Conservation (phyloP, 805 yeast species). For the baker's yeast (Saccharomyces cerevisiae) region DNA sequence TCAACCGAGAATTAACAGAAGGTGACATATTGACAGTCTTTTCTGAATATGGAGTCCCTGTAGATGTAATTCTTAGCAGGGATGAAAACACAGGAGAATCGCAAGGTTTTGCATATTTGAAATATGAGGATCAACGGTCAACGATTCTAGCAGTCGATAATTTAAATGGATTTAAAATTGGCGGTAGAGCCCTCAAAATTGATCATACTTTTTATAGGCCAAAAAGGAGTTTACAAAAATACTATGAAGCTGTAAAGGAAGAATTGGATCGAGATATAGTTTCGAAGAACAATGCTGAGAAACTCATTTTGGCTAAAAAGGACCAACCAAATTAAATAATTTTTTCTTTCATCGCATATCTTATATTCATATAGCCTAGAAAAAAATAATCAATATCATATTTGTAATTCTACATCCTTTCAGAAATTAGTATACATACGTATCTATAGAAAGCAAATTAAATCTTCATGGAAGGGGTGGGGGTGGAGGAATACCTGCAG, state of each 20-base stretch:
- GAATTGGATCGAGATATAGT: constrained; percentile 28
- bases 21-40: constrained; percentile 70
- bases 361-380: background rate
- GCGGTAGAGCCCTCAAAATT: constrained; percentile 47
- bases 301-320: background rate
- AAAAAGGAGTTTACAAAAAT: constrained; percentile 43
- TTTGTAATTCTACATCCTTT: background rate
- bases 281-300: background rate
- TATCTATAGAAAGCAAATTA: background rate
- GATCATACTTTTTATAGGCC: constrained; percentile 65
- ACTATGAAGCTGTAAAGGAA: constrained; percentile 32
- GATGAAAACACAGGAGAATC: constrained; percentile 59
- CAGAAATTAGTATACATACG: background rate
- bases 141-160: constrained; percentile 84
- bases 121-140: constrained; percentile 74
- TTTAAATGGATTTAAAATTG: constrained; percentile 56
- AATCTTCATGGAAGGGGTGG: constrained; percentile 22
- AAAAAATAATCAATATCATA: background rate
- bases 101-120: constrained; percentile 70
- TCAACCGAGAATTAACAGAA: constrained; percentile 59
- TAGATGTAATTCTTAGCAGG: constrained; percentile 59
- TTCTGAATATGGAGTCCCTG: constrained; percentile 85
- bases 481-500: constrained; percentile 27
- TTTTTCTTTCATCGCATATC: background rate
- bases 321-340: background rate